These are phyloP conservation scores for Themeda triandra DNA, from an alignment of 176 grass and related monocot species.

Conservation along the genomic window DNA sequence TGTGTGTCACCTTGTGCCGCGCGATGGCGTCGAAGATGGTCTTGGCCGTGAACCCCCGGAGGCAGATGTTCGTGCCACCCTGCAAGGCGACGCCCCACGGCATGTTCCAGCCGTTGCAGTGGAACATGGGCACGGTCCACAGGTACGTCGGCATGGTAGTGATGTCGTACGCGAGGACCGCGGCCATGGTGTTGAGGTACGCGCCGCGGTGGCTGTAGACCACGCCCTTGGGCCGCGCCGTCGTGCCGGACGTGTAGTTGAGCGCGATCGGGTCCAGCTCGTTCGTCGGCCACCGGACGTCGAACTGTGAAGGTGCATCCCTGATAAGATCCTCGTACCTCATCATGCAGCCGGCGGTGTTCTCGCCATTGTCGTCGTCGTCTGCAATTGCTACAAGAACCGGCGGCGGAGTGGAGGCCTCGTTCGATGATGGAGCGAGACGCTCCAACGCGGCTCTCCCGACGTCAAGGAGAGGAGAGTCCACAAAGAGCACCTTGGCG, in stretches of 20 bases:
- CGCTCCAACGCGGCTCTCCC: conserved; percentile 8
- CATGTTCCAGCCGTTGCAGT: conserved; percentile 66
- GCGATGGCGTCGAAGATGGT: no score
- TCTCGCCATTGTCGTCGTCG: no score
- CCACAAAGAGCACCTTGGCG: conserved; percentile 57
- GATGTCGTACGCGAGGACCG: conserved; percentile 46
- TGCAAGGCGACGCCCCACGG: conserved; percentile 48
- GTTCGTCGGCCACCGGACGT: conserved; percentile 37
- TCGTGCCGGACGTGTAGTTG: conserved; percentile 60
- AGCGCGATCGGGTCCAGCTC: conserved; percentile 46
- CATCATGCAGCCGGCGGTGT: no score
- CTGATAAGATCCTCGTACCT: no score
- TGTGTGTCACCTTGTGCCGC: background rate
- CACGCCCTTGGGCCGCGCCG: conserved; percentile 46
- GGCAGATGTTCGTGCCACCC: conserved; percentile 56
- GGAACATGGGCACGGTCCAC: conserved; percentile 70
- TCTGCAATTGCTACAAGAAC: no score
- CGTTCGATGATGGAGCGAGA: no score
- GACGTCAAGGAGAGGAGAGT: conserved; percentile 28
- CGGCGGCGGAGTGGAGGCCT: no score
- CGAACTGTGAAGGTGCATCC: conserved; percentile 5
- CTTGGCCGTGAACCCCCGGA: background rate
- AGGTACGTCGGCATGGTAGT: conserved; percentile 35
- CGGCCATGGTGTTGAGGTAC: conserved; percentile 52
- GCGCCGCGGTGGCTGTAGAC: conserved; percentile 58